phyloP scores from a whole-genome alignment of 768 basidiomycete genomes.

The Xerocomus brunneocitrinus region DNA sequence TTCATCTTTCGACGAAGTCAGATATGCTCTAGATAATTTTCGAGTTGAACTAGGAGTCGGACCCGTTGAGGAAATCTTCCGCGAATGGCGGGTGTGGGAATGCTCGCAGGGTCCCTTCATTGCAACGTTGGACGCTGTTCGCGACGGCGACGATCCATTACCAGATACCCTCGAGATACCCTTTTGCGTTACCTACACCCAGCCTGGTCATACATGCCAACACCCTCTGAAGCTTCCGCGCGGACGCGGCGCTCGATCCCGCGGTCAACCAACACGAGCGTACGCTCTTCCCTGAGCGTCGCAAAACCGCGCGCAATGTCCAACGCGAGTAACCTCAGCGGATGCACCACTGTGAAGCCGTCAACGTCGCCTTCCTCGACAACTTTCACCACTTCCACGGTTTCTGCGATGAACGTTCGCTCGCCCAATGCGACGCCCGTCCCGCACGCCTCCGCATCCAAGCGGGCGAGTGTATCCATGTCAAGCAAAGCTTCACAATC shows the following conservation, averaged over 20 bases:
- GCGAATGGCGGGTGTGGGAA: constrained; percentile 17
- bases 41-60: no score
- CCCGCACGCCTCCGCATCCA: constrained; percentile 31
- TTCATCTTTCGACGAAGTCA: no score
- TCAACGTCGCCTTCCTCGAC: constrained; percentile 24
- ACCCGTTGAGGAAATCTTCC: no score
- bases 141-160: constrained; percentile 15
- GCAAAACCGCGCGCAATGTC: constrained; percentile 54
- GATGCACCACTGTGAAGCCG: constrained; percentile 46
- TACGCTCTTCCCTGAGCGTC: constrained; percentile 41
- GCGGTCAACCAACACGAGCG: constrained; percentile 30
- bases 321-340: constrained; percentile 45
- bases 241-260: constrained; percentile 39
- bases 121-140: constrained; percentile 13
- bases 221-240: constrained; percentile 52
- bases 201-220: constrained; percentile 16
- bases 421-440: constrained; percentile 52
- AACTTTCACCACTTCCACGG: constrained; percentile 25
- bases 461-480: constrained; percentile 36
- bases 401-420: constrained; percentile 25
- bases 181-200: neutral
- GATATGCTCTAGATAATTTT: no score
- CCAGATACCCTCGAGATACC: constrained; percentile 19
- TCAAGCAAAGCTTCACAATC: constrained; percentile 34
- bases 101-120: neutral